Evolutionary conservation across 495 filamentous ascomycete genomes (phyloP).

Genomic region (Aspergillus sclerotioniger): DNA sequence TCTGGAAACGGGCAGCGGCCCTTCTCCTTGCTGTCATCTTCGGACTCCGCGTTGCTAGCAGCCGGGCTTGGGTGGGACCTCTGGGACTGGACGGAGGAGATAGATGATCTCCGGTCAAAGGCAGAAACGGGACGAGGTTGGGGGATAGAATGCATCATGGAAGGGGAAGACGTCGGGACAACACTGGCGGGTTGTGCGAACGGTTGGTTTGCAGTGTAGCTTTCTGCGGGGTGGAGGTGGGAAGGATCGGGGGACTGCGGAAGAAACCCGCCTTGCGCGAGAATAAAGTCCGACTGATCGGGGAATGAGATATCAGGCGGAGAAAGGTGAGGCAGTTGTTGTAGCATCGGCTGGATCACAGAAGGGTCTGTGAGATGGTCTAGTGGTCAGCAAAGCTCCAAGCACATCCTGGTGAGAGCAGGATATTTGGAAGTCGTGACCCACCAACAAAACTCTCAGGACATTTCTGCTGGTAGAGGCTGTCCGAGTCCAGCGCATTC

Average conservation of each 20-base stretch:
- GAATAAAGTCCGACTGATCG: slow-evolving; percentile 27
- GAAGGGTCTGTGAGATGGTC: slow-evolving; percentile 52
- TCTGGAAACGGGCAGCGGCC: slow-evolving; percentile 79
- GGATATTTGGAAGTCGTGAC: slow-evolving; percentile 39
- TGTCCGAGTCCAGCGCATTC: slow-evolving; percentile 34
- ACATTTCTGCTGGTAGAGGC: slow-evolving; percentile 57
- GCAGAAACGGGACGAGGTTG: slow-evolving; percentile 38
- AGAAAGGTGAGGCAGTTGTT: slow-evolving; percentile 27
- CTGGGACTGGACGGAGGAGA: slow-evolving; percentile 55
- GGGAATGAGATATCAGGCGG: slow-evolving; percentile 35
- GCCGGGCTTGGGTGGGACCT: slow-evolving; percentile 54
- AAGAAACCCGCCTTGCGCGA: slow-evolving; percentile 28
- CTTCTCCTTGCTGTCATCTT: slow-evolving; percentile 64
- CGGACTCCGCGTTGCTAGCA: slow-evolving; percentile 50
- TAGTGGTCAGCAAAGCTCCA: not conserved
- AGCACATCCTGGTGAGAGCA: slow-evolving; percentile 9
- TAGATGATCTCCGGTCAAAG: slow-evolving; percentile 50
- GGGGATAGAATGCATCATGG: slow-evolving; percentile 32
- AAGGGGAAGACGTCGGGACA: slow-evolving; percentile 37
- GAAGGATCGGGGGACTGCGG: slow-evolving; percentile 37
- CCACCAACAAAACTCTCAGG: slow-evolving; percentile 73
- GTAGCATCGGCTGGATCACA: slow-evolving; percentile 49
- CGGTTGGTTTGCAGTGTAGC: slow-evolving; percentile 25
- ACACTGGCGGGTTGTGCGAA: slow-evolving; percentile 29
- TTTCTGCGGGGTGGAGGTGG: slow-evolving; percentile 29